These are phyloP conservation scores for Apostasia shenzhenica DNA, from an alignment of 106 monocot genomes.

Conservation along the genomic window DNA sequence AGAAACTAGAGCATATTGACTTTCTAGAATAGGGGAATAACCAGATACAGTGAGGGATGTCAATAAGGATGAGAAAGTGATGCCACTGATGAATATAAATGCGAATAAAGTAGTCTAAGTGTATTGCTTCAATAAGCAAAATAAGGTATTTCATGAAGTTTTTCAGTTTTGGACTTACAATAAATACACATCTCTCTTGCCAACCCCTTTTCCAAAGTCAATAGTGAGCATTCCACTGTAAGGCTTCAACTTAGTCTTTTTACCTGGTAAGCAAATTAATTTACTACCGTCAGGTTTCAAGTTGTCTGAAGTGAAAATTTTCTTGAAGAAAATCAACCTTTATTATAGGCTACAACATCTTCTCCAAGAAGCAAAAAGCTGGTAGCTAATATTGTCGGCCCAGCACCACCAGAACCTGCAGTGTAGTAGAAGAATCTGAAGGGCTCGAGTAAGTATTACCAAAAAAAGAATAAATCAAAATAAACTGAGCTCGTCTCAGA, in stretches of 20 bases:
- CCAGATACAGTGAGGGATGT: no score
- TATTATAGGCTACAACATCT: constrained; percentile 81
- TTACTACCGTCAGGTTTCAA: constrained; percentile 2
- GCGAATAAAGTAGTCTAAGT: no score
- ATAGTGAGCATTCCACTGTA: constrained; percentile 80
- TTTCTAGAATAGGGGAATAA: no score
- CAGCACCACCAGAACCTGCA: constrained; percentile 93
- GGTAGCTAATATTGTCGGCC: constrained; percentile 88
- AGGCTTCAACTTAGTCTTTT: constrained; percentile 73
- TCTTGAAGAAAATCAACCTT: constrained; percentile 39
- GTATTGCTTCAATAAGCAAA: no score
- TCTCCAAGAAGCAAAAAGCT: constrained; percentile 96
- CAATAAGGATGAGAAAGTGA: no score
- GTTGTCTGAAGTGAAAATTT: neutral
- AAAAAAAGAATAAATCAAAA: neutral
- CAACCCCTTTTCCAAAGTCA: constrained; percentile 90
- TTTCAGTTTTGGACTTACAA: constrained; percentile 56
- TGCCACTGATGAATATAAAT: no score
- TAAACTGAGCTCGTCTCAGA: no score
- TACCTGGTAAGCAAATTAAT: constrained; percentile 41
- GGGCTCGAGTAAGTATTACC: constrained; percentile 26
- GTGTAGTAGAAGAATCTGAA: constrained; percentile 96
- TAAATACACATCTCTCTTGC: constrained; percentile 86
- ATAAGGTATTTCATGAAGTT: no score
- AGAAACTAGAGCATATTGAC: no score